A percentile compares a stretch with the other conserved stretches of the same genome.
These are phyloP conservation scores for Lolium multiflorum DNA, from an alignment of 176 grass and related monocot species.

Conservation along the genomic window DNA sequence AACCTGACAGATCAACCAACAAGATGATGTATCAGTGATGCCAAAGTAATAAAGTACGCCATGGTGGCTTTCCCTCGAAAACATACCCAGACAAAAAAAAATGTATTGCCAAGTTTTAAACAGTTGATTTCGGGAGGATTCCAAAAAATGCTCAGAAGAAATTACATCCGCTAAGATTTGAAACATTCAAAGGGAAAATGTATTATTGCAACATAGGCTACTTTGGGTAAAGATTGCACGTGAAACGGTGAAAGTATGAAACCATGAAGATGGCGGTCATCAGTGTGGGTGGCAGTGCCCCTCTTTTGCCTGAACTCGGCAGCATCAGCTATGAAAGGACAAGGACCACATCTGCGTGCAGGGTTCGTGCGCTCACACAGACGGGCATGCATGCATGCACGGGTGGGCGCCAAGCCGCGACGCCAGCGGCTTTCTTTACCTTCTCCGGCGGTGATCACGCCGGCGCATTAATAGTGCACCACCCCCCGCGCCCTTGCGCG, in stretches of 20 bases:
- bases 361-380: background rate
- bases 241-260: background rate
- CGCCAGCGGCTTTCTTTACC: conserved; percentile 40
- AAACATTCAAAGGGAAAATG: no score
- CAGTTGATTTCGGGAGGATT: no score
- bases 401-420: conserved; percentile 42
- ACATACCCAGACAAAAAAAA: no score
- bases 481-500: no score
- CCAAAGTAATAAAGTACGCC: no score
- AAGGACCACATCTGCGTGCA: background rate
- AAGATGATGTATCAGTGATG: no score
- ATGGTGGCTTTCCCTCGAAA: no score
- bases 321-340: background rate
- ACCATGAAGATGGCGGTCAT: background rate
- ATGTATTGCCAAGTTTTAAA: no score
- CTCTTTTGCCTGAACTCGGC: background rate
- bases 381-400: conserved; percentile 20
- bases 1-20: no score
- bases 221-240: background rate
- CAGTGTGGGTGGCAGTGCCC: background rate
- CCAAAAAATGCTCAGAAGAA: no score
- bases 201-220: background rate
- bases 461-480: conserved; percentile 39
- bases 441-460: conserved; percentile 36
- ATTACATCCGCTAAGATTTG: no score